Evolutionary conservation across 208 protist genomes (phyloP).

Genomic region (Leishmania arabica): DNA sequence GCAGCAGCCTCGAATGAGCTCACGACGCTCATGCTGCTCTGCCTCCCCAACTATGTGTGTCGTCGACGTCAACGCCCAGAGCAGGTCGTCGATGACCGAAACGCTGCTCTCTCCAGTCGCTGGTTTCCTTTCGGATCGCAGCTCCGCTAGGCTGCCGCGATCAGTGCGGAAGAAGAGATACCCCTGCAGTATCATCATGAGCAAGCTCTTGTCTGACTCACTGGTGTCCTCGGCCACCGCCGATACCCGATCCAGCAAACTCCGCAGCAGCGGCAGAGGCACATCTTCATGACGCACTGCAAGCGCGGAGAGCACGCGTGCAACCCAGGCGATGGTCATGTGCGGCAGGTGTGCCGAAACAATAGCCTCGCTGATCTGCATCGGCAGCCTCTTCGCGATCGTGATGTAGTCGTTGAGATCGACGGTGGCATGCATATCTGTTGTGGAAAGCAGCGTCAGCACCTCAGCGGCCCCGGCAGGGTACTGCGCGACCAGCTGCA

Average conservation of each 20-base stretch:
- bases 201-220: constrained; percentile 69
- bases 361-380: constrained; percentile 55
- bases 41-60: neutral
- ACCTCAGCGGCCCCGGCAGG: constrained; percentile 40
- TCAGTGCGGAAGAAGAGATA: constrained; percentile 32
- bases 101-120: neutral
- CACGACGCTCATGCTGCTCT: constrained; percentile 18
- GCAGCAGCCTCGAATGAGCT: constrained; percentile 49
- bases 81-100: neutral
- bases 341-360: constrained; percentile 51
- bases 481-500: constrained; percentile 60
- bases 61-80: neutral
- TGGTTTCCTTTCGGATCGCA: neutral
- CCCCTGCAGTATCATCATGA: constrained; percentile 73
- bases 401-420: constrained; percentile 68
- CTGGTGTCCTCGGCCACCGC: constrained; percentile 36
- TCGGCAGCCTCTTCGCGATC: constrained; percentile 56
- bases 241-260: constrained; percentile 49
- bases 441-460: constrained; percentile 36
- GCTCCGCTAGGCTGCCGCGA: neutral
- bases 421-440: constrained; percentile 55
- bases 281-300: constrained; percentile 50
- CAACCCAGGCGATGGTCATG: constrained; percentile 66
- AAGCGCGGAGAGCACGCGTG: constrained; percentile 66
- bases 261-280: constrained; percentile 42